Base-by-base conservation (phyloP, 2,329 filamentous ascomycete species). In the Sphaerulina populicola region DNA sequence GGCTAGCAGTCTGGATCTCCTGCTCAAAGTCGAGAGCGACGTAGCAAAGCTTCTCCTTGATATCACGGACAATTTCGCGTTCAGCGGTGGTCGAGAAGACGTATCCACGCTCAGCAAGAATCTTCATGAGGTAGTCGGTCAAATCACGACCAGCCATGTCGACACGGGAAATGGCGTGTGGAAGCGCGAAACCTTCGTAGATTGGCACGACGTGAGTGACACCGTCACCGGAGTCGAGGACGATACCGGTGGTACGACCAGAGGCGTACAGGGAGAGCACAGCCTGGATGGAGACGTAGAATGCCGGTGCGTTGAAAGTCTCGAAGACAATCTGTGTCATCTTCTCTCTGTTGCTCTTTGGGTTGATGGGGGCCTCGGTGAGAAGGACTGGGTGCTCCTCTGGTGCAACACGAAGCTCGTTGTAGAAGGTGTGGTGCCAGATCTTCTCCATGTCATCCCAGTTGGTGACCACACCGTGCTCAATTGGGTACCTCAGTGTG, bases 401-500 rank as follows among this genome's bases (percentile, higher is more conserved):
- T 68, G 93, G 93, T 68, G 93, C 93, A 63, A 98, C 93, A 91
- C 93, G 91, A 72, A 98, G 83, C 82, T 98, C 93, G 80, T 98
- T 98, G 88, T 97, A 98, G 83, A 98, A 98, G 72, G 93, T 97
- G 88, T 98, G 93, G 77, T 98, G 93, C 93, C 93, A 98, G 69
- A 98, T 97, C 86, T 97, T 97, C 82, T 97, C 93, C 93, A 97
- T 97, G 77, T 97, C 93, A 75, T 98, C 93, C 93, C 93, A 98
- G 88, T 97, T 97, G 79, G 93, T 98, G 73, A 98, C 93, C 69
- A 98, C 93, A 93, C 93, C 93, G 85, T 98, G 93, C 83, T 98
- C 93, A 74, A 98, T 98, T 72, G 93, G 93, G 79, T 98, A 98
- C 81, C 93, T 86, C 73, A 98, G 83, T 61, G 91, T 97, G 68